phyloP scores from a whole-genome alignment of 2,329 filamentous ascomycete species.

The Colletotrichum lentis region DNA sequence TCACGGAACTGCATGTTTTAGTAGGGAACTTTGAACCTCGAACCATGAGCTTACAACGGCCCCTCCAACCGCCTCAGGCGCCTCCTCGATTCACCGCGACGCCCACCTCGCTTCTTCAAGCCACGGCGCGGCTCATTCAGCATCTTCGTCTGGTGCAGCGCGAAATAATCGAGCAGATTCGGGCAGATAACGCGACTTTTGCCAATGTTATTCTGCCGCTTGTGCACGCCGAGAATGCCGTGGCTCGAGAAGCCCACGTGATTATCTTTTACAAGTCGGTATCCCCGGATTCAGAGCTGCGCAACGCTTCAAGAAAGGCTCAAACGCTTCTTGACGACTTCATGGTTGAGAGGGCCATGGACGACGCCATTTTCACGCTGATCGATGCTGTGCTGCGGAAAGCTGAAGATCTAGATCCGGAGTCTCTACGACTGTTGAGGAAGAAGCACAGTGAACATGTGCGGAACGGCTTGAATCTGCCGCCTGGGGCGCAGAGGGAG shows the following conservation, averaged over 20 bases:
- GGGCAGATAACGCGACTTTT: not conserved
- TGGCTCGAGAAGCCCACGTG: not conserved
- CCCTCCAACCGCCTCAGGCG: slow-evolving; percentile 1
- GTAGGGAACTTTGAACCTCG: not conserved
- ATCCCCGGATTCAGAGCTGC: slow-evolving; percentile 1
- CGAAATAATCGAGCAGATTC: not conserved
- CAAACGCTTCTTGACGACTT: slow-evolving; percentile 1
- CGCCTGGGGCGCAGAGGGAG: not conserved
- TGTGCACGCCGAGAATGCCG: slow-evolving; percentile 8
- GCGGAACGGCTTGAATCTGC: slow-evolving; percentile 1
- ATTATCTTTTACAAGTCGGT: slow-evolving; percentile 6
- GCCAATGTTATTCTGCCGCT: slow-evolving; percentile 9
- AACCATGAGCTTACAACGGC: not conserved
- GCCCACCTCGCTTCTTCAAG: slow-evolving; percentile 3
- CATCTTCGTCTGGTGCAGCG: not conserved
- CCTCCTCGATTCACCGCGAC: slow-evolving; percentile 9
- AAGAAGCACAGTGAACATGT: slow-evolving; percentile 8
- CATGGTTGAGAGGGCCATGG: not conserved
- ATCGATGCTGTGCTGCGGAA: slow-evolving; percentile 1
- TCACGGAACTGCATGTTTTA: not conserved
- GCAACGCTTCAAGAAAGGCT: slow-evolving; percentile 3
- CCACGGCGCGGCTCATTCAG: not conserved
- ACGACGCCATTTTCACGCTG: not conserved
- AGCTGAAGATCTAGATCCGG: not conserved
- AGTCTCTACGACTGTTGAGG: not conserved